Evolutionary conservation across 352 stramenopile species (phyloP), one percentile per base, ranked within the genome.

Genomic region (Pythium utonaiense): DNA sequence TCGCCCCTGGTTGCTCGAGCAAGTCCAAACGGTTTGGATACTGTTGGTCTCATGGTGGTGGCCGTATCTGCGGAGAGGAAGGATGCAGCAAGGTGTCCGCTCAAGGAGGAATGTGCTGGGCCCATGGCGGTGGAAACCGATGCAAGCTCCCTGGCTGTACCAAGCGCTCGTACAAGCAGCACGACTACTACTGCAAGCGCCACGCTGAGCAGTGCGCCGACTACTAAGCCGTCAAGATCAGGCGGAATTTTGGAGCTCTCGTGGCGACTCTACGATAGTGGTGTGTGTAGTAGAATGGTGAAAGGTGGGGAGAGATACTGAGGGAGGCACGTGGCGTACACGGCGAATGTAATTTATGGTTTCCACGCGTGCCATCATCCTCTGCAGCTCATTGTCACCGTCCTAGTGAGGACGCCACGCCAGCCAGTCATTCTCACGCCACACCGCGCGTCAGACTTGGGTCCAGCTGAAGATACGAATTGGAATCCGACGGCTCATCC

Each of bases 21-120:
- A 60, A 60, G 31, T 31, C 59, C 51, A 66, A 66, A 22, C 59
- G 59, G 3, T 66, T 60, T 19, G 68, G 68, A 0, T 69, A 71
- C 48, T 75, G 68, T 42, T 67, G 67, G 50, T 64, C 64, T 3
- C 68, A 75, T 21, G 68, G 68, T 25, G 68, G 68, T n/a, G 68
- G 51, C 19, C 52, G 52, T 25, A 66, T 66, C n/a, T 66, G 59
- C 17, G 36, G 25, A 1, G 40, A 60, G 16, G 41, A 55, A 38
- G 50, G 36, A 9, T 74, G 67, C 38, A 54, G 42, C 19, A 74
- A 74, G 40, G 60, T 66, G 0, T 58, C 64, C 10, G 62, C 64
- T 24, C 64, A 70, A 44, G 63, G 67, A 30, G 68, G 68, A 7
- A 57, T 72, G 34, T 75, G 68, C 56, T 66, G 67, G 49, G 67